These are phyloP conservation scores for Cladophialophora yegresii DNA, from an alignment of 2,329 filamentous ascomycete genomes.

Conservation along the genomic window DNA sequence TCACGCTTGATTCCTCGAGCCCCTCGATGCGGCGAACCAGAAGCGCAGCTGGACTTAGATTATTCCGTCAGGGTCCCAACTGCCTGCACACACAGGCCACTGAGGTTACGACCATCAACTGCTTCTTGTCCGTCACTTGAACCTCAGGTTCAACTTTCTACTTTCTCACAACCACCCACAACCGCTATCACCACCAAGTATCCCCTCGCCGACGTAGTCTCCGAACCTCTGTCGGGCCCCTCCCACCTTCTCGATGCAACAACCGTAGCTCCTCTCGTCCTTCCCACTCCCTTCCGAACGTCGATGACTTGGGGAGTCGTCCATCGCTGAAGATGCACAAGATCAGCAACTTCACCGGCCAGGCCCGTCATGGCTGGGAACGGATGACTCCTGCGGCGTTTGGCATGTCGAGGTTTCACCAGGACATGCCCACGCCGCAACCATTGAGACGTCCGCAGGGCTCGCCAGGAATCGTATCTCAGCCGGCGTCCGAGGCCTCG, in stretches of 20 bases:
- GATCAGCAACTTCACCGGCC: slow-evolving; percentile 67
- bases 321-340: slow-evolving; percentile 59
- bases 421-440: slow-evolving; percentile 55
- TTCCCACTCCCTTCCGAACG: slow-evolving; percentile 28
- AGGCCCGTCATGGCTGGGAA: slow-evolving; percentile 68
- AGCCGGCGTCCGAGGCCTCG: slow-evolving; percentile 70
- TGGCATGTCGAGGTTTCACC: slow-evolving; percentile 62
- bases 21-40: slow-evolving; percentile 14
- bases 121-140: neutral
- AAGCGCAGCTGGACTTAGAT: neutral
- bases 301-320: slow-evolving; percentile 37
- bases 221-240: slow-evolving; percentile 5
- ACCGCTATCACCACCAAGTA: neutral
- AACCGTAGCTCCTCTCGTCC: slow-evolving; percentile 25
- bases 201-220: neutral
- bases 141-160: slow-evolving; percentile 11
- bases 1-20: slow-evolving; percentile 5
- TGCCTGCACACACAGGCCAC: slow-evolving; percentile 14
- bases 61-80: slow-evolving; percentile 11
- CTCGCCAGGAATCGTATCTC: slow-evolving; percentile 57
- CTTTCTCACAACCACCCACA: neutral
- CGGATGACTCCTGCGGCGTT: slow-evolving; percentile 66
- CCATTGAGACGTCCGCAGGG: slow-evolving; percentile 59
- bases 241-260: slow-evolving; percentile 29
- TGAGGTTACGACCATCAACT: slow-evolving; percentile 3